These are phyloP conservation scores for Penicillium roqueforti DNA, from an alignment of 495 filamentous ascomycete species.

Conservation along the genomic window DNA sequence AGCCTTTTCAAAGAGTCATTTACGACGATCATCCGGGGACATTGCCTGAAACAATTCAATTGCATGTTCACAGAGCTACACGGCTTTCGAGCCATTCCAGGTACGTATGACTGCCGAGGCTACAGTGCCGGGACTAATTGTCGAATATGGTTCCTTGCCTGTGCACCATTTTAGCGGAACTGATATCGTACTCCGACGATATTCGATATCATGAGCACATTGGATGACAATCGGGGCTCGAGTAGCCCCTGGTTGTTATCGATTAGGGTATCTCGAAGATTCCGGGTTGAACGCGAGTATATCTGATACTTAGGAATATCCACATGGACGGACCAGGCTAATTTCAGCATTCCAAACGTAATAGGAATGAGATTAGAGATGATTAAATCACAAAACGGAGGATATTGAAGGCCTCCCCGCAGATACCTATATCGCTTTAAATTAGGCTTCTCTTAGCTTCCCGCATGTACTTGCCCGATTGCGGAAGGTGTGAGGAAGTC, in stretches of 20 bases:
- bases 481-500: background rate
- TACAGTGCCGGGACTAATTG: background rate
- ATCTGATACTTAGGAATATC: background rate
- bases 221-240: background rate
- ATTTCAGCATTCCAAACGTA: background rate
- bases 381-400: background rate
- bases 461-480: slow-evolving; percentile 12
- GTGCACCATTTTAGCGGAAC: background rate
- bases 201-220: background rate
- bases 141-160: background rate
- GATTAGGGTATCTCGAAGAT: background rate
- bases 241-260: background rate
- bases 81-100: background rate
- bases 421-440: background rate
- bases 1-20: background rate
- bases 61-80: background rate
- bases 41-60: background rate
- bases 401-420: background rate
- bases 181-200: background rate
- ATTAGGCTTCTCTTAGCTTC: background rate
- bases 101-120: background rate
- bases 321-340: background rate
- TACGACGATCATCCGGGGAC: background rate
- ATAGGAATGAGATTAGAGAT: background rate
- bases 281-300: background rate